These are phyloP conservation scores for Fusarium phyllophilum DNA, from an alignment of 2,329 filamentous ascomycete genomes.

Conservation along the genomic window DNA sequence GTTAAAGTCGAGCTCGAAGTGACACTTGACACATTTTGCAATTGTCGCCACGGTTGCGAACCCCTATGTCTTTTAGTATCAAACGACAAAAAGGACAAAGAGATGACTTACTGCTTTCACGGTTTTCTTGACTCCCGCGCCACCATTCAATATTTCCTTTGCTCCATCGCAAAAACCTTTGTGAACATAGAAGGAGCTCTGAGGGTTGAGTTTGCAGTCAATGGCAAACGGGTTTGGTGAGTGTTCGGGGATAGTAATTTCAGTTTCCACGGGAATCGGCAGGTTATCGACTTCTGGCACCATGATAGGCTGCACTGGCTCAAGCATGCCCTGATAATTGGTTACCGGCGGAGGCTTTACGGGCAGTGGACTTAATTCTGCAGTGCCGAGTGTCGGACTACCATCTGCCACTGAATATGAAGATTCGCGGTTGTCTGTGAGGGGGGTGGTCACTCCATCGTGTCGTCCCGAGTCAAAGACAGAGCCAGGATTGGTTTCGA, in stretches of 20 bases:
- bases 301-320: constrained; percentile 1
- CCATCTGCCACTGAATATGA: constrained; percentile 34
- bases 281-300: constrained; percentile 39
- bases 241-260: constrained; percentile 17
- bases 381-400: constrained; percentile 41
- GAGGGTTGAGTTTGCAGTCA: constrained; percentile 55
- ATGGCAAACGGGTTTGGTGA: constrained; percentile 34
- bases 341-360: constrained; percentile 23
- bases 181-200: constrained; percentile 62
- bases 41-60: constrained; percentile 55
- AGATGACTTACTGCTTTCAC: constrained; percentile 57
- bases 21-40: constrained; percentile 63
- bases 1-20: constrained; percentile 64
- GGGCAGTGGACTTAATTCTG: constrained; percentile 34
- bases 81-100: neutral
- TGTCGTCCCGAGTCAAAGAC: constrained; percentile 37
- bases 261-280: constrained; percentile 42
- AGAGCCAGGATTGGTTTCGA: constrained; percentile 40
- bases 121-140: constrained; percentile 60
- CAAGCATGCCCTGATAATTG: constrained; percentile 28
- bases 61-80: constrained; percentile 46
- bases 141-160: constrained; percentile 59
- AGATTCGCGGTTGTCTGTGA: constrained; percentile 38
- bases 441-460: constrained; percentile 34
- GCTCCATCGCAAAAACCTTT: constrained; percentile 68